Evolutionary conservation across 805 yeast genomes (phyloP), one percentile per base, ranked within the genome.

Genomic region (Starmerella geochares): DNA sequence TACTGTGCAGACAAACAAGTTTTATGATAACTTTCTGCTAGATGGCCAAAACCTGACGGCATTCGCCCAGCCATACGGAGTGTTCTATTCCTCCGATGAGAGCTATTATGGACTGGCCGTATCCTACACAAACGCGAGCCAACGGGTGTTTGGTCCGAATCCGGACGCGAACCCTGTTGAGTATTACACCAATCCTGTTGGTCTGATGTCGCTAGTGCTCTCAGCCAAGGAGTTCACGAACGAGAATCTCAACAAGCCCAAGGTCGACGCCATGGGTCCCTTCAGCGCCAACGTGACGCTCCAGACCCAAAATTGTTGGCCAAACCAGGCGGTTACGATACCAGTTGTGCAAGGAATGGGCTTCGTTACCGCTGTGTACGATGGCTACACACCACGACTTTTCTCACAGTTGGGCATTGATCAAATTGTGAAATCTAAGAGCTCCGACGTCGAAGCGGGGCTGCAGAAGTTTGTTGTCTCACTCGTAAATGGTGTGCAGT

Each of bases 291-390:
- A 68, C 39, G 77, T 73, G 10, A 67, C 53, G 46, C 67, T 49
- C 32, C 65, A 63, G 41, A 65, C 81, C 14, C 23, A 50, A 17
- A 46, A 45, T 24, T 20, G 43, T 45, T 49, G 48, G 48, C 49
- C 54, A 1, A 35, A 41, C 46, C 54, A 52, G 38, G 25, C 32
- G 14, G 40, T 56, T 11, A 69, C 71, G 28, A 54, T 76, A 42
- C 88, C 90, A 3, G 60, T 83, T 48, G 83, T 81, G 5, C 88
- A 83, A 64, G 96, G 96, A 48, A 73, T 74, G 74, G 95, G 95
- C 6, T 79, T 84, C 54, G 77, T 84, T 14, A 81, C 95, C 28
- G 85, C 80, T 24, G 65, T 75, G 23, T 74, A 74, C 58, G 64
- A 73, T 57, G 57, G 58, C 11, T 65, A 77, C 56, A 67, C 73